Percentiles rank a stretch among this genome's conserved stretches.
These are phyloP conservation scores for Mycena galericulata DNA, from an alignment of 768 basidiomycete species.

Conservation along the genomic window DNA sequence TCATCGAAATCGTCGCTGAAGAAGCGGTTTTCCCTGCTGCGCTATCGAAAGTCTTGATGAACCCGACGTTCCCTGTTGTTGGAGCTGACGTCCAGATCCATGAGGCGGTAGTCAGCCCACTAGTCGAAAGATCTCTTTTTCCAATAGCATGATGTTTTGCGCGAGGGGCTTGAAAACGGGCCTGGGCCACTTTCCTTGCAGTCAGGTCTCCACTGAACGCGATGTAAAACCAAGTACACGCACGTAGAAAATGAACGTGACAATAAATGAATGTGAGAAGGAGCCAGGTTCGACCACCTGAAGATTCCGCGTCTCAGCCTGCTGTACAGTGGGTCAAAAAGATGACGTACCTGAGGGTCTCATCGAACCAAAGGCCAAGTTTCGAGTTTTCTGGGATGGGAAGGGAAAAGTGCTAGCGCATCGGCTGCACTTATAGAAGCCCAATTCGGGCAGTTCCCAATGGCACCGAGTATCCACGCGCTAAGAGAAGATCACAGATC, in stretches of 20 bases:
- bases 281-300: slow-evolving; percentile 25
- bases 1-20: slow-evolving; percentile 16
- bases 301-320: background rate
- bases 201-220: background rate
- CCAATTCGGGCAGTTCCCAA: too few species aligned
- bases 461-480: too few species aligned
- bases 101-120: slow-evolving; percentile 16
- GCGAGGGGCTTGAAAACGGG: background rate
- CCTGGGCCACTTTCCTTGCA: slow-evolving; percentile 8
- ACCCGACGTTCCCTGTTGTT: slow-evolving; percentile 22
- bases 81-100: slow-evolving; percentile 26
- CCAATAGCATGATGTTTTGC: slow-evolving; percentile 18
- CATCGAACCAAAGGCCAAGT: slow-evolving; percentile 18
- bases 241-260: slow-evolving; percentile 27
- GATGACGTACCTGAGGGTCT: slow-evolving; percentile 2
- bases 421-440: background rate
- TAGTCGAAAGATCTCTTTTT: slow-evolving; percentile 15
- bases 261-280: slow-evolving; percentile 23
- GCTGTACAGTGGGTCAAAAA: background rate
- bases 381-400: background rate
- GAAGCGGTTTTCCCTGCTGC: slow-evolving; percentile 13
- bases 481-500: background rate
- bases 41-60: slow-evolving; percentile 8
- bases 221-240: background rate
- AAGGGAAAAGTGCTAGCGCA: background rate